Evolutionary conservation across 2,329 filamentous ascomycete genomes (phyloP).

Genomic region (Colletotrichum caudatum): DNA sequence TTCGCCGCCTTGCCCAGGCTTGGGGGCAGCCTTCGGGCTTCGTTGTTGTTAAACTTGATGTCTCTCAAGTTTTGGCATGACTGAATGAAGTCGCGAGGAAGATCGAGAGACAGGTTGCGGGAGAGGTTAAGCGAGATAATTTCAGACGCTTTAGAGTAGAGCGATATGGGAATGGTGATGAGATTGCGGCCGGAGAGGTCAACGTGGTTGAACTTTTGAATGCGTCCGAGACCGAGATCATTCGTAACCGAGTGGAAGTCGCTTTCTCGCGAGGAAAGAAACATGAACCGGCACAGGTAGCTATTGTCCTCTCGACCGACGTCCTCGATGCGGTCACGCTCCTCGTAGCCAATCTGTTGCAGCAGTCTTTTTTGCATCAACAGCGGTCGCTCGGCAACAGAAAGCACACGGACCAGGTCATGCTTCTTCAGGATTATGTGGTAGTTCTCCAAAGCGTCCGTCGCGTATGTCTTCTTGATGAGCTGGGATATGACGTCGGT

Average conservation of each 20-base stretch:
- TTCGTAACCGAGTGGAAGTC: conserved; percentile 75
- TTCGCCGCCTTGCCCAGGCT: conserved; percentile 85
- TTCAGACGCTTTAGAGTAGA: conserved; percentile 91
- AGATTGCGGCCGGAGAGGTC: conserved; percentile 91
- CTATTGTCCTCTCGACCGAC: conserved; percentile 97
- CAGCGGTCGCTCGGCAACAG: conserved; percentile 82
- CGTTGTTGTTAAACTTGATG: conserved; percentile 96
- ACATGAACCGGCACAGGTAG: conserved; percentile 95
- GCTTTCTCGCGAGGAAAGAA: conserved; percentile 88
- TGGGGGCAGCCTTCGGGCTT: conserved; percentile 85
- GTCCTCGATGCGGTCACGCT: conserved; percentile 89
- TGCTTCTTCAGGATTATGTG: conserved; percentile 96
- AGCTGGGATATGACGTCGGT: conserved; percentile 89
- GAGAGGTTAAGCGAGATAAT: conserved; percentile 97
- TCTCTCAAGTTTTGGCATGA: conserved; percentile 91
- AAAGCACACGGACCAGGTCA: conserved; percentile 85
- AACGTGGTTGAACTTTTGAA: conserved; percentile 93
- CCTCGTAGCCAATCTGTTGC: conserved; percentile 91
- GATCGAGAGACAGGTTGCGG: conserved; percentile 88
- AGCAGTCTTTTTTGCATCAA: conserved; percentile 92
- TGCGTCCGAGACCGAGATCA: conserved; percentile 83
- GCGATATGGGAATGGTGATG: conserved; percentile 91
- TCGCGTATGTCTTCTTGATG: conserved; percentile 92
- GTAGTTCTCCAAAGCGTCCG: conserved; percentile 92
- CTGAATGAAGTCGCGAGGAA: conserved; percentile 96